A percentile compares a stretch with the other conserved stretches of the same genome.
These are phyloP conservation scores for Ustilago bromivora DNA, from an alignment of 1,284 basidiomycete genomes.

Conservation along the genomic window DNA sequence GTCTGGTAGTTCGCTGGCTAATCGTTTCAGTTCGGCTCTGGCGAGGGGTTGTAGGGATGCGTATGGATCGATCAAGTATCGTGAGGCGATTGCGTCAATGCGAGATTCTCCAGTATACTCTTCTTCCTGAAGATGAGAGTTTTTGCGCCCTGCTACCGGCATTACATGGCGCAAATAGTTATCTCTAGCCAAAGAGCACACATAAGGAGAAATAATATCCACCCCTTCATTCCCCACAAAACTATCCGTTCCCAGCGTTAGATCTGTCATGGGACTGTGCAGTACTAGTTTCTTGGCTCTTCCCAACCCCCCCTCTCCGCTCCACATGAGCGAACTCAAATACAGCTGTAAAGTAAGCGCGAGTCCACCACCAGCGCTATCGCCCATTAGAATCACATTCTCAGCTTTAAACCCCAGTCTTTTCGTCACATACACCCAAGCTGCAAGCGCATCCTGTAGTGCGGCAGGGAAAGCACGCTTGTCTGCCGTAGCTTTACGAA, in stretches of 20 bases:
- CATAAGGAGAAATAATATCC: constrained; percentile 35
- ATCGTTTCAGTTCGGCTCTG: not conserved
- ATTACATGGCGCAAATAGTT: constrained; percentile 39
- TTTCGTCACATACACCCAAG: constrained; percentile 43
- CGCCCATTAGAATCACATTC: constrained; percentile 43
- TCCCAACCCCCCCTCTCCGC: constrained; percentile 1
- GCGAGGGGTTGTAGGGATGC: not conserved
- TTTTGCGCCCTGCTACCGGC: constrained; percentile 4
- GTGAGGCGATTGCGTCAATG: not conserved
- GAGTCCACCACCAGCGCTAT: constrained; percentile 29
- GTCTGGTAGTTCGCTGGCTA: constrained; percentile 21
- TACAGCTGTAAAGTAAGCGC: constrained; percentile 30
- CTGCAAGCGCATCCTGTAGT: constrained; percentile 35
- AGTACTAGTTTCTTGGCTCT: constrained; percentile 29
- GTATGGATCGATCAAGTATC: constrained; percentile 24
- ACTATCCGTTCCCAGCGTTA: constrained; percentile 19
- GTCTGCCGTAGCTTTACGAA: constrained; percentile 32
- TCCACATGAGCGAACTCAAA: constrained; percentile 24
- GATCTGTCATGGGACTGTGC: constrained; percentile 34
- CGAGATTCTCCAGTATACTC: not conserved
- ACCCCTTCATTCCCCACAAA: constrained; percentile 14
- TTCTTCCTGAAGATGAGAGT: not conserved
- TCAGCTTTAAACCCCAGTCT: constrained; percentile 23
- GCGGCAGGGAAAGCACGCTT: constrained; percentile 20
- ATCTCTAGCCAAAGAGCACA: constrained; percentile 35